A percentile compares a stretch with the other conserved stretches of the same genome.
These are phyloP conservation scores for Amoebophrya sp. DNA, from an alignment of 169 alveolate species.

Conservation along the genomic window DNA sequence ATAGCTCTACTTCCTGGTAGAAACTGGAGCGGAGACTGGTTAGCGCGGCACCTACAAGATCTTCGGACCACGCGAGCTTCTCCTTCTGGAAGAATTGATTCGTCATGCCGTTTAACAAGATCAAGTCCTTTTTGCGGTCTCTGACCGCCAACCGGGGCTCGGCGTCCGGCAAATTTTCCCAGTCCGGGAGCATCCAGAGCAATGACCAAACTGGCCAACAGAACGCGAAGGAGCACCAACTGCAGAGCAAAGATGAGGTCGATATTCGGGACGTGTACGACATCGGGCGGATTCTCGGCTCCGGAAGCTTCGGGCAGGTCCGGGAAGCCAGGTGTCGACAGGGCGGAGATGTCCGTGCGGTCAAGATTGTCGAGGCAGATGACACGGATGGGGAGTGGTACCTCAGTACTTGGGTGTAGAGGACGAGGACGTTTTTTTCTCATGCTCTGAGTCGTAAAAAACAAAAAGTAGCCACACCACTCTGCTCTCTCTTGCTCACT, in stretches of 20 bases:
- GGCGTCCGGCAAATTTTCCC: neutral
- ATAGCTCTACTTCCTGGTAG: too few relatives aligned
- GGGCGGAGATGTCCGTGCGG: neutral
- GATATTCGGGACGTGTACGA: neutral
- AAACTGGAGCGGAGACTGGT: too few relatives aligned
- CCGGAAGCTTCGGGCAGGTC: neutral
- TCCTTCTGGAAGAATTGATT: too few relatives aligned
- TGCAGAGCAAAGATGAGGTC: neutral
- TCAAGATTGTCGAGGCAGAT: neutral
- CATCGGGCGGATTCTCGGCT: neutral
- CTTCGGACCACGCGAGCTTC: too few relatives aligned
- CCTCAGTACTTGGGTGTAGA: neutral
- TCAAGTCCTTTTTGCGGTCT: neutral
- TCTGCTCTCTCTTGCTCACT: too few relatives aligned
- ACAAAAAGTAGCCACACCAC: too few relatives aligned
- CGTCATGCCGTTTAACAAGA: neutral
- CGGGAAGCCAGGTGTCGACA: neutral
- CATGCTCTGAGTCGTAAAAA: too few relatives aligned
- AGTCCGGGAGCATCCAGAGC: too few relatives aligned
- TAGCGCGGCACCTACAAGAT: too few relatives aligned
- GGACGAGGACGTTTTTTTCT: neutral
- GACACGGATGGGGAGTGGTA: conserved; percentile 17
- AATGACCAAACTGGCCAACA: too few relatives aligned
- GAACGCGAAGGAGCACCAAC: neutral
- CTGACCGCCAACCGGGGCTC: neutral